phyloP scores from a whole-genome alignment of 371 early-diverging fungal genomes.

The Zancudomyces culisetae region DNA sequence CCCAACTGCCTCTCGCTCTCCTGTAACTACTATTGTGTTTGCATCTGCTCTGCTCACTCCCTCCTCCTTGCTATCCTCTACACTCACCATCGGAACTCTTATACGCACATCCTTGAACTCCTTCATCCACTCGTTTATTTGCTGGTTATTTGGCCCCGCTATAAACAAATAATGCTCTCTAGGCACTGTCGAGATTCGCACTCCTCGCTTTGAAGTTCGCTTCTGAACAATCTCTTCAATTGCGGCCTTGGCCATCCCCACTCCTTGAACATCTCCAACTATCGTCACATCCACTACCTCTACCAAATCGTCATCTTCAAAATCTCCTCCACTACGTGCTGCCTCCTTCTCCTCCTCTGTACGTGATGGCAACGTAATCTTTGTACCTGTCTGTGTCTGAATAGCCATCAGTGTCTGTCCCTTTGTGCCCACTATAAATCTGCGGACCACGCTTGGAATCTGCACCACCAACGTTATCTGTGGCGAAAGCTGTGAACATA shows the following conservation, averaged over 20 bases:
- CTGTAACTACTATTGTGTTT: slow-evolving; percentile 28
- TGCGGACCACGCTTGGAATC: slow-evolving; percentile 62
- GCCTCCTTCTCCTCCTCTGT: slow-evolving; percentile 22
- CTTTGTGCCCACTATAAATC: slow-evolving; percentile 67
- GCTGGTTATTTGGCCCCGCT: slow-evolving; percentile 43
- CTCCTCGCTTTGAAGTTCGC: slow-evolving; percentile 39
- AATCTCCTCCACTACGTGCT: slow-evolving; percentile 17
- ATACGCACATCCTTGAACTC: slow-evolving; percentile 49
- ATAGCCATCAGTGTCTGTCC: slow-evolving; percentile 61
- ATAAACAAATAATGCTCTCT: slow-evolving; percentile 58
- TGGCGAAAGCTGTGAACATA: slow-evolving; percentile 48
- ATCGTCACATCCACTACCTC: slow-evolving; percentile 45
- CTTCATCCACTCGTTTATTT: slow-evolving; percentile 15
- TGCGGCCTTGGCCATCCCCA: slow-evolving; percentile 63
- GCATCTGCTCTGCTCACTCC: slow-evolving; percentile 33
- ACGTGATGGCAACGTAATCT: slow-evolving; percentile 50
- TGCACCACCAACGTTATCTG: slow-evolving; percentile 46
- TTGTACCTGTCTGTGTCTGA: slow-evolving; percentile 51
- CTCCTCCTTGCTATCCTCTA: slow-evolving; percentile 13
- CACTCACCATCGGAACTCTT: slow-evolving; percentile 48
- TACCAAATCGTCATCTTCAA: slow-evolving; percentile 28
- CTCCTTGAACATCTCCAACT: slow-evolving; percentile 67
- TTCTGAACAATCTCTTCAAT: slow-evolving; percentile 64
- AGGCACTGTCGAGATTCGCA: slow-evolving; percentile 35
- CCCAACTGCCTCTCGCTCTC: slow-evolving; percentile 50